Evolutionary conservation across 1,284 basidiomycete species (phyloP), one percentile per base, ranked within the genome.

Genomic region (Ceratobasidium sp.): DNA sequence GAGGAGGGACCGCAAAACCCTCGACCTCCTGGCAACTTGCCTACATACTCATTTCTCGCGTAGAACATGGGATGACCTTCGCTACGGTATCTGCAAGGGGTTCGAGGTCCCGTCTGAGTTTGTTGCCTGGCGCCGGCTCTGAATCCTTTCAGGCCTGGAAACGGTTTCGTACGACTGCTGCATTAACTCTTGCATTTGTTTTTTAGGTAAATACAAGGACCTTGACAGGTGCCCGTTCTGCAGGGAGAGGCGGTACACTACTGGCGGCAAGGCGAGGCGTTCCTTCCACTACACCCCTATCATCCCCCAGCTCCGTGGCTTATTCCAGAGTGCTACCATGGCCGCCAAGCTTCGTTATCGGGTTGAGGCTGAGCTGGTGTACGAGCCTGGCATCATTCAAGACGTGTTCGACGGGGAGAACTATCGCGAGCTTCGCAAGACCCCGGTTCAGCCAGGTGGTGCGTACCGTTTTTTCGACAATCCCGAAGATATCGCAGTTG

Each of bases 331-430:
- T 28, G 14, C 21, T 77, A 73, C 69, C 6, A 73, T 72, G 38
- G 76, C 77, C 0, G 49, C 71, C 30, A 46, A 70, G n/a, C 75
- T 79, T 75, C 42, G 38, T 30, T 78, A 80, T 63, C 77, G 78
- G 11, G 75, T 75, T 0, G 5, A 74, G n/a, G 46, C 60, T 3
- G 72, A 72, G 21, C 14, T 74, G 76, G 58, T 18, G 30, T 70
- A 75, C 38, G 53, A 72, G 12, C 51, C 53, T 4, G 75, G 72
- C 1, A 46, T 63, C 14, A 74, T 77, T 9, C 53, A 18, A 14
- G 76, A 80, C 62, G 63, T 78, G 63, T 78, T 77, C 56, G 51
- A 74, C 38, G 66, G 74, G 6, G 38, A 46, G 5, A 11, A 61
- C n/a, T 74, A 74, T 33, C 51, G 46, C 7, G 30, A 4, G 9